phyloP scores from a whole-genome alignment of 495 filamentous ascomycete genomes.

The Extremus antarcticus region DNA sequence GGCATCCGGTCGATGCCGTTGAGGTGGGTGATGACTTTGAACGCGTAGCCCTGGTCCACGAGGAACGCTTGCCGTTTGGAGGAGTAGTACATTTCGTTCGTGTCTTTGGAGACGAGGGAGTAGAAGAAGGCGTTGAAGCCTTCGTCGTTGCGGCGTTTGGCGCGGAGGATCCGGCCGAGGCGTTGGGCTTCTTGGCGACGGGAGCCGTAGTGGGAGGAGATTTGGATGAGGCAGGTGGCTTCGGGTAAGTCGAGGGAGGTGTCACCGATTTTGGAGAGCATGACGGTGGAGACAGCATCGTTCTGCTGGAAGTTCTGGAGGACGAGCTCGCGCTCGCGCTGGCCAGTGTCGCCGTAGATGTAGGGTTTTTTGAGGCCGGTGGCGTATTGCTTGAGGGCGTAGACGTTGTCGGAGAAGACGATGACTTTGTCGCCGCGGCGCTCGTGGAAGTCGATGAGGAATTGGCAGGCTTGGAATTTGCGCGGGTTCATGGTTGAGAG shows the following conservation, averaged over 20 bases:
- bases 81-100: slow-evolving; percentile 96
- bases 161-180: slow-evolving; percentile 85
- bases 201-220: slow-evolving; percentile 96
- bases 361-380: slow-evolving; percentile 75
- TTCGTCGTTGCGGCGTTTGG: slow-evolving; percentile 93
- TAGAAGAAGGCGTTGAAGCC: slow-evolving; percentile 99
- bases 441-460: slow-evolving; percentile 96
- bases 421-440: slow-evolving; percentile 95
- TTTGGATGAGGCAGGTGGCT: slow-evolving; percentile 95
- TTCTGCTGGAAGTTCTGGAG: slow-evolving; percentile 97
- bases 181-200: slow-evolving; percentile 95
- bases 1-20: slow-evolving; percentile 79
- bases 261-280: slow-evolving; percentile 96
- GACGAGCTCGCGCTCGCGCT: slow-evolving; percentile 77
- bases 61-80: slow-evolving; percentile 95
- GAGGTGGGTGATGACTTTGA: slow-evolving; percentile 97
- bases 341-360: slow-evolving; percentile 84
- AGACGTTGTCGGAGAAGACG: slow-evolving; percentile 98
- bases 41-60: slow-evolving; percentile 96
- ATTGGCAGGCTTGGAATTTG: slow-evolving; percentile 95
- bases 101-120: slow-evolving; percentile 92
- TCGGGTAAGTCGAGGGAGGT: slow-evolving; percentile 94
- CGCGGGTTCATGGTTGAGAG: slow-evolving; percentile 96
- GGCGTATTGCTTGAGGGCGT: slow-evolving; percentile 78
- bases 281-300: slow-evolving; percentile 84